Conservation (phyloP, 2,329 filamentous ascomycete species). For the Ophiostoma sp. region DNA sequence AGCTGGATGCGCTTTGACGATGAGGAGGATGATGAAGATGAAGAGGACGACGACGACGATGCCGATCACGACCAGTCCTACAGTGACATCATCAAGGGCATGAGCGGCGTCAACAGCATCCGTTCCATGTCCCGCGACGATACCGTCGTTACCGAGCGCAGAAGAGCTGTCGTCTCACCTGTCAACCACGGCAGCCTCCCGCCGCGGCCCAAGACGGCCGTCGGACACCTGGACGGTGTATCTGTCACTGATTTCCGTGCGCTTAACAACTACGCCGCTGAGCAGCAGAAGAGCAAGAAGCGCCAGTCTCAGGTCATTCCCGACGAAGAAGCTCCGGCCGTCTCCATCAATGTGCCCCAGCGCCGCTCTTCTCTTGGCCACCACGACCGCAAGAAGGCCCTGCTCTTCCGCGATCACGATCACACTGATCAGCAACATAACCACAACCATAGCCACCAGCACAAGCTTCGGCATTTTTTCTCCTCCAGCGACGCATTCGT, state of each 20-base stretch:
- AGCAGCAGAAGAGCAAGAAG: slow-evolving; percentile 3
- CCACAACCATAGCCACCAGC: not conserved
- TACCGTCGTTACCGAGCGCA: not conserved
- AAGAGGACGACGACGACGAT: not conserved
- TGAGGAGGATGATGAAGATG: slow-evolving; percentile 24
- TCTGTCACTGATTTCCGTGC: not conserved
- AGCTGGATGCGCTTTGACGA: slow-evolving; percentile 35
- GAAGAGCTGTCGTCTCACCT: not conserved
- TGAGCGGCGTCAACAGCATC: not conserved
- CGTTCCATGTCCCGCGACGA: not conserved
- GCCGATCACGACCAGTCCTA: not conserved
- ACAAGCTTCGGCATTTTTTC: slow-evolving; percentile 10
- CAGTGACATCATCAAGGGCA: not conserved
- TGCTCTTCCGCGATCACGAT: not conserved
- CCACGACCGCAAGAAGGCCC: not conserved
- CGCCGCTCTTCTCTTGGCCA: slow-evolving; percentile 21
- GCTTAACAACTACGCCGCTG: not conserved
- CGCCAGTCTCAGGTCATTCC: not conserved
- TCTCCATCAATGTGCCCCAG: slow-evolving; percentile 12
- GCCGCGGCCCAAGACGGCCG: slow-evolving; percentile 25
- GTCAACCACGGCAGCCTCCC: not conserved
- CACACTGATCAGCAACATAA: not conserved
- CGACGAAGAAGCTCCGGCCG: not conserved
- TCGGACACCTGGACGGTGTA: not conserved
- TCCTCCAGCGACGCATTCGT: slow-evolving; percentile 13